Conservation (phyloP, 2,329 filamentous ascomycete species). For the Ophiostoma novo-ulmi region DNA sequence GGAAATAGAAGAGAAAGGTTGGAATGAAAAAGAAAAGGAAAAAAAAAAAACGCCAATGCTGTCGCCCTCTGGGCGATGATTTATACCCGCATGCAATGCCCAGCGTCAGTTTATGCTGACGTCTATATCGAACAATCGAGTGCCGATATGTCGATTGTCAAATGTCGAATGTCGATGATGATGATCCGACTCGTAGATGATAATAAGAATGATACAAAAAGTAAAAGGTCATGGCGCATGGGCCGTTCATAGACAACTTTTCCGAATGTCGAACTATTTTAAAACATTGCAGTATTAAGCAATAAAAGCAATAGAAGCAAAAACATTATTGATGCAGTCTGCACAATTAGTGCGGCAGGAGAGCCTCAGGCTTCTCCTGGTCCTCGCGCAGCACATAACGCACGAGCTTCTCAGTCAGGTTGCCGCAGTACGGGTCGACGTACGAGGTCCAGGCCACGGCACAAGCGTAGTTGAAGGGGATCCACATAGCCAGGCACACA, state of each 20-base stretch:
- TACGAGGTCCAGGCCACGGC: slow-evolving; percentile 50
- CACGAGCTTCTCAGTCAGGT: slow-evolving; percentile 39
- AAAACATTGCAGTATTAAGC: neutral
- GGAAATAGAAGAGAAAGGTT: neutral
- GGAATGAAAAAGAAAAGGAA: neutral
- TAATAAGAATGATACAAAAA: neutral
- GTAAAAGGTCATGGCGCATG: neutral
- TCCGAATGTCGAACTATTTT: neutral
- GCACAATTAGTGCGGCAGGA: slow-evolving; percentile 18
- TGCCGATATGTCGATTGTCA: neutral
- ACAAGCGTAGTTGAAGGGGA: slow-evolving; percentile 43
- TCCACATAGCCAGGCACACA: slow-evolving; percentile 41
- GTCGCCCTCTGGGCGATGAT: slow-evolving; percentile 3
- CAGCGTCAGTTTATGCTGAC: neutral
- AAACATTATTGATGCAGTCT: neutral
- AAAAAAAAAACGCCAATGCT: slow-evolving; percentile 21
- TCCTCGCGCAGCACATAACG: slow-evolving; percentile 26
- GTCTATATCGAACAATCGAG: neutral
- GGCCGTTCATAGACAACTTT: slow-evolving; percentile 14
- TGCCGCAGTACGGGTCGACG: slow-evolving; percentile 49
- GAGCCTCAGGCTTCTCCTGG: slow-evolving; percentile 27
- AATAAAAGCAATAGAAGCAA: neutral
- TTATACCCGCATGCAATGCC: neutral
- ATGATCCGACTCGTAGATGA: neutral
- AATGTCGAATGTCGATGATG: neutral